A percentile compares a stretch with the other conserved stretches of the same genome.
Evolutionary conservation across 768 basidiomycete species (phyloP).

Genomic region (Naematelia aurantialba): DNA sequence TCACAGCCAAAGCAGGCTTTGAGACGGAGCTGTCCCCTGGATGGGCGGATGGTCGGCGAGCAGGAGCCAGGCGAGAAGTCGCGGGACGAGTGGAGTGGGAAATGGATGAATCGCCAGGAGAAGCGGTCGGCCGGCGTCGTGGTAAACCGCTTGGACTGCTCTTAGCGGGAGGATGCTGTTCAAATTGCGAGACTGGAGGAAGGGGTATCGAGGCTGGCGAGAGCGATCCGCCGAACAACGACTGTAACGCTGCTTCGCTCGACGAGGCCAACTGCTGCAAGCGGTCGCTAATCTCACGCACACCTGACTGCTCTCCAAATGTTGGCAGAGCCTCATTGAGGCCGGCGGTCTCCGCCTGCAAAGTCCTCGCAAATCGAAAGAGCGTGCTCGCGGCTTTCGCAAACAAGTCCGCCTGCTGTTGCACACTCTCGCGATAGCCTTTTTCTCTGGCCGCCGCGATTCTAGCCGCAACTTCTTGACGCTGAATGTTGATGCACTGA

Average conservation of each 20-base stretch:
- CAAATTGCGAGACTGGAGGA: neutral
- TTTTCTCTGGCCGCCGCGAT: slow-evolving; percentile 18
- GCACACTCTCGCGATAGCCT: slow-evolving; percentile 13
- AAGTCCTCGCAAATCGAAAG: neutral
- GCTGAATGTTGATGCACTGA: slow-evolving; percentile 8
- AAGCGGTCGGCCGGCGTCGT: neutral
- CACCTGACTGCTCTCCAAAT: neutral
- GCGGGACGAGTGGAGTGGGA: neutral
- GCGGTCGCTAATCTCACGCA: neutral
- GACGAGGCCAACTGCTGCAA: neutral
- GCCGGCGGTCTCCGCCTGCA: slow-evolving; percentile 5
- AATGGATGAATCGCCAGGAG: slow-evolving; percentile 1
- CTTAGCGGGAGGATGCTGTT: neutral
- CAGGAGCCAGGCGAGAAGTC: neutral
- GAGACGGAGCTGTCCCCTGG: neutral
- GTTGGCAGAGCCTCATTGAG: neutral
- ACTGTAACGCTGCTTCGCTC: neutral
- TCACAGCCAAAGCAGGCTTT: neutral
- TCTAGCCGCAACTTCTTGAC: slow-evolving; percentile 11
- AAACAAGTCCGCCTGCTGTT: slow-evolving; percentile 11
- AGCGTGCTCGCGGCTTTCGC: slow-evolving; percentile 13
- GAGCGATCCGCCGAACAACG: slow-evolving; percentile 3
- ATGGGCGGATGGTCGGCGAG: neutral
- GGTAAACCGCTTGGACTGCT: neutral
- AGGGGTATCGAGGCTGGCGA: neutral